A percentile compares a stretch with the other conserved stretches of the same genome.
Evolutionary conservation across 2,329 filamentous ascomycete genomes (phyloP).

Genomic region (Trichothecium roseum): DNA sequence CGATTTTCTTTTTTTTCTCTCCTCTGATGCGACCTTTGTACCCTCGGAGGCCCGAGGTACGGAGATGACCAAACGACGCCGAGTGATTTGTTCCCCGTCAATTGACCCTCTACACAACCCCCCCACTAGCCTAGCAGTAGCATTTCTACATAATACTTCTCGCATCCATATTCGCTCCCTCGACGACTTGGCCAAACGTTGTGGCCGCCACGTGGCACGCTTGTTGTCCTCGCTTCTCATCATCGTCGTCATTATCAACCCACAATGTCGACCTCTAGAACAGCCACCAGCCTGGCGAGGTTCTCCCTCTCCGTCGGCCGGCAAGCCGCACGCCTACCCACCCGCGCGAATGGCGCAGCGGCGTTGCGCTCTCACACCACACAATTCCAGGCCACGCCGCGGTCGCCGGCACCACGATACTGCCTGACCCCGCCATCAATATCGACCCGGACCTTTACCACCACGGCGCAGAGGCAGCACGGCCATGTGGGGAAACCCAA

Average conservation of each 20-base stretch:
- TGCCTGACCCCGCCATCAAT: not conserved
- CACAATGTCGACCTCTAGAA: slow-evolving; percentile 20
- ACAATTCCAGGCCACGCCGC: slow-evolving; percentile 11
- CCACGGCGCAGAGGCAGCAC: slow-evolving; percentile 50
- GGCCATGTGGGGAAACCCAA: slow-evolving; percentile 77
- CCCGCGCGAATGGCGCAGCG: slow-evolving; percentile 7
- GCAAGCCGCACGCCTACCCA: slow-evolving; percentile 14
- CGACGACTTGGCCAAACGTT: not conserved
- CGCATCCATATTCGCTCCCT: not conserved
- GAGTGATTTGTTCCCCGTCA: too few relatives aligned
- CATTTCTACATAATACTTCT: slow-evolving; percentile 1
- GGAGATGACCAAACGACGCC: too few relatives aligned
- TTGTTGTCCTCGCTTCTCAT: not conserved
- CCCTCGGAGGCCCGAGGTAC: too few relatives aligned
- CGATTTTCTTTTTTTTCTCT: slow-evolving; percentile 4
- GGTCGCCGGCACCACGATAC: slow-evolving; percentile 4
- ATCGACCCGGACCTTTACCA: slow-evolving; percentile 48
- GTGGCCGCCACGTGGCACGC: not conserved
- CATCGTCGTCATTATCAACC: not conserved
- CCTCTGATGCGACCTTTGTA: too few relatives aligned
- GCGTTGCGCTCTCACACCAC: slow-evolving; percentile 2
- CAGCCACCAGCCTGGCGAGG: slow-evolving; percentile 19
- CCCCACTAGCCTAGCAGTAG: too few relatives aligned
- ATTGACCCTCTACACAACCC: too few relatives aligned
- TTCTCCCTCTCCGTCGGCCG: slow-evolving; percentile 18